Percentiles rank a stretch among this genome's conserved stretches.
phyloP scores from a whole-genome alignment of 176 grass and related monocot species.

The Otatea glauca region DNA sequence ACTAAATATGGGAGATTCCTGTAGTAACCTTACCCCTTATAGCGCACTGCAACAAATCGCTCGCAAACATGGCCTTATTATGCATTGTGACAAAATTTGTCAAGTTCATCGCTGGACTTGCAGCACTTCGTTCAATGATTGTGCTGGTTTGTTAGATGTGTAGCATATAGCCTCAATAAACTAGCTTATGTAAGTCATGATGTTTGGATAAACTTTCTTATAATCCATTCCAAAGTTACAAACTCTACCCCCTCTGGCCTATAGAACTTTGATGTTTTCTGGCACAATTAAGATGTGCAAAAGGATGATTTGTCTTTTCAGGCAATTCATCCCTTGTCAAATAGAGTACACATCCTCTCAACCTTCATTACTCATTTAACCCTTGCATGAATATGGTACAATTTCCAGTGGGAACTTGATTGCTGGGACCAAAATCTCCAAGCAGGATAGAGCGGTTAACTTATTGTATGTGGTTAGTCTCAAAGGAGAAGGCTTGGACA shows the following conservation, averaged over 20 bases:
- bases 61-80: background rate
- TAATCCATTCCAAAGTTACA: background rate
- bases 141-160: background rate
- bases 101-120: background rate
- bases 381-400: background rate
- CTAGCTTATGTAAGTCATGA: conserved; percentile 1
- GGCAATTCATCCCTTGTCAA: background rate
- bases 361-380: background rate
- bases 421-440: background rate
- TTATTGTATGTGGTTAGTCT: background rate
- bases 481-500: conserved; percentile 12
- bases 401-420: conserved; percentile 11
- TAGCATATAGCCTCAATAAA: background rate
- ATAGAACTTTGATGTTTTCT: background rate
- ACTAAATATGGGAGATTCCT: background rate
- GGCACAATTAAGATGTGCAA: background rate
- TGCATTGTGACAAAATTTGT: background rate
- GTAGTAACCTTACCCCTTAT: background rate
- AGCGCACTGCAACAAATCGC: background rate
- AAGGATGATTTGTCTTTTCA: background rate
- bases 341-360: background rate
- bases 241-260: background rate
- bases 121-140: background rate
- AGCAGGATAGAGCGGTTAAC: background rate
- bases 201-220: background rate